These are phyloP conservation scores for Ascoidea rubescens DNA, from an alignment of 805 yeast genomes.

Conservation along the genomic window DNA sequence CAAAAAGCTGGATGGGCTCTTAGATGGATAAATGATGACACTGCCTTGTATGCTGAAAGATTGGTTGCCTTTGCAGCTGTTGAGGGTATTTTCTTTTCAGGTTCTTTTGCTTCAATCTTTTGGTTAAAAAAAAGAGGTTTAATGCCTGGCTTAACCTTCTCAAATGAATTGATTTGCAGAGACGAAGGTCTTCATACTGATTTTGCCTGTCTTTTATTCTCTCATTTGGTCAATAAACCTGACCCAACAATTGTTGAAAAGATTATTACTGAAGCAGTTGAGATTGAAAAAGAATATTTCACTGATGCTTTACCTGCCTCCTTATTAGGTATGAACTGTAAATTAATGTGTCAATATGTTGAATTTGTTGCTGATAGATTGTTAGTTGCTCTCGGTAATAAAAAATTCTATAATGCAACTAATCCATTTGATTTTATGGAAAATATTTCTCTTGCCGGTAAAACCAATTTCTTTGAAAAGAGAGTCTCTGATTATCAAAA, in stretches of 20 bases:
- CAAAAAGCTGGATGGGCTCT: conserved; percentile 99
- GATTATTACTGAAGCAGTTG: conserved; percentile 90
- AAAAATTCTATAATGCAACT: conserved; percentile 72
- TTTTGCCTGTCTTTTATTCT: conserved; percentile 89
- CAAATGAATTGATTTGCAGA: conserved; percentile 93
- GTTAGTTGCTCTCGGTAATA: conserved; percentile 80
- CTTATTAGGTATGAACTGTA: conserved; percentile 87
- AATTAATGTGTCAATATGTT: conserved; percentile 93
- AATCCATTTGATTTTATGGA: conserved; percentile 99
- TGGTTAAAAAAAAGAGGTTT: conserved; percentile 98
- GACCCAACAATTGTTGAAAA: conserved; percentile 61
- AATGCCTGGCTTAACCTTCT: conserved; percentile 98
- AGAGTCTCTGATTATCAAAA: conserved; percentile 98
- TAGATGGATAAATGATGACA: conserved; percentile 86
- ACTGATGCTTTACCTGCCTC: conserved; percentile 91
- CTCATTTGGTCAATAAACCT: conserved; percentile 88
- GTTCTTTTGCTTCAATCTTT: conserved; percentile 95
- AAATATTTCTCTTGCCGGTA: conserved; percentile 95
- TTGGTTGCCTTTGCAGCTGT: conserved; percentile 97
- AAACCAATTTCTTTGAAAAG: conserved; percentile 97
- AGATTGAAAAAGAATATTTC: conserved; percentile 86
- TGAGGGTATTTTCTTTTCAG: conserved; percentile 97
- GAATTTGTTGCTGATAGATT: conserved; percentile 96
- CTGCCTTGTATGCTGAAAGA: conserved; percentile 88
- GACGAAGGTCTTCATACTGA: conserved; percentile 99